phyloP scores from a whole-genome alignment of 2,329 filamentous ascomycete species.

The Albifimbria verrucaria region DNA sequence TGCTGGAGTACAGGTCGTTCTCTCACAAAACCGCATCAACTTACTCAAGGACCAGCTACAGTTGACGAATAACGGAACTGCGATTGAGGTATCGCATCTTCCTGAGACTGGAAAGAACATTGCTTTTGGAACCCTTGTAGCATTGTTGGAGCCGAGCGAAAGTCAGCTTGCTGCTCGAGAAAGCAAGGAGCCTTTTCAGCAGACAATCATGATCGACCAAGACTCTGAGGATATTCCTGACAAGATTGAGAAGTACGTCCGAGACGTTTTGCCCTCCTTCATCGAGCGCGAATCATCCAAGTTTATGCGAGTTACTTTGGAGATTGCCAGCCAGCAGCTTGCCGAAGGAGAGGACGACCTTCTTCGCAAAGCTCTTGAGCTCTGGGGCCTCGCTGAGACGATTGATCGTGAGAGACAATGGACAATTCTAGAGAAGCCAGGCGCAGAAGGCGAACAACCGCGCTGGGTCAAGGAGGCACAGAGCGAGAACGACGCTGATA shows the following conservation, averaged over 20 bases:
- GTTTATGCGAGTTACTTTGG: slow-evolving; percentile 57
- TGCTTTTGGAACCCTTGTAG: slow-evolving; percentile 30
- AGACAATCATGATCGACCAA: slow-evolving; percentile 56
- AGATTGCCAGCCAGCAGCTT: slow-evolving; percentile 45
- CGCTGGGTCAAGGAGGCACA: slow-evolving; percentile 47
- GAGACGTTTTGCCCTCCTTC: slow-evolving; percentile 53
- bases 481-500: slow-evolving; percentile 48
- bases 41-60: slow-evolving; percentile 47
- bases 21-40: slow-evolving; percentile 59
- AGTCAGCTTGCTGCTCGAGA: slow-evolving; percentile 30
- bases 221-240: slow-evolving; percentile 57
- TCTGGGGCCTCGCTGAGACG: slow-evolving; percentile 64
- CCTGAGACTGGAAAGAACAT: slow-evolving; percentile 46
- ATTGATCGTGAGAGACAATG: slow-evolving; percentile 63
- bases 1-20: slow-evolving; percentile 59
- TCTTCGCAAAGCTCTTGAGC: slow-evolving; percentile 55
- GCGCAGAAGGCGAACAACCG: slow-evolving; percentile 35
- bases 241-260: slow-evolving; percentile 60
- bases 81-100: slow-evolving; percentile 59
- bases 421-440: slow-evolving; percentile 50
- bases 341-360: slow-evolving; percentile 50
- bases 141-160: slow-evolving; percentile 31
- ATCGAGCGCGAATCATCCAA: slow-evolving; percentile 57
- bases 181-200: slow-evolving; percentile 28
- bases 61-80: slow-evolving; percentile 44